Evolutionary conservation across 2,329 filamentous ascomycete genomes (phyloP).

Genomic region (Venturia aucupariae): DNA sequence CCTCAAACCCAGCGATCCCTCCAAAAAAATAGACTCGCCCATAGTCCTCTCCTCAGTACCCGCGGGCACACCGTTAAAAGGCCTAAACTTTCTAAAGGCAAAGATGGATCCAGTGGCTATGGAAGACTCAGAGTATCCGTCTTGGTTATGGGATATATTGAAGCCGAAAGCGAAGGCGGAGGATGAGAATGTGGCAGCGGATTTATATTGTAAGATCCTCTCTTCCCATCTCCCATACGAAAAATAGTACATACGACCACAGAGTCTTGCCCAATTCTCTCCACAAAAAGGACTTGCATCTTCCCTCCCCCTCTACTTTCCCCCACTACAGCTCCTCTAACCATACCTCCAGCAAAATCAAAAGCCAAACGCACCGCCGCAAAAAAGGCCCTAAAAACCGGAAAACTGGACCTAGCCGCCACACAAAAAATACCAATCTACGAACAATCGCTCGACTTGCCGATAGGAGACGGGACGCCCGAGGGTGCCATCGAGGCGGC

Average conservation of each 20-base stretch:
- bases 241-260: not conserved
- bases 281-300: too few species aligned
- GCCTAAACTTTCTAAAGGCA: constrained; percentile 70
- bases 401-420: constrained; percentile 56
- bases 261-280: too few species aligned
- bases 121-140: constrained; percentile 67
- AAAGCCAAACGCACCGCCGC: constrained; percentile 70
- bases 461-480: constrained; percentile 40
- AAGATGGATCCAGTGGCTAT: constrained; percentile 63
- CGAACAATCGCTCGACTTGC: constrained; percentile 69
- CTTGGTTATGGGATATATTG: constrained; percentile 70
- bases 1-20: constrained; percentile 21
- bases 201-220: constrained; percentile 63
- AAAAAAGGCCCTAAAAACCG: constrained; percentile 53
- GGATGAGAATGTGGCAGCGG: constrained; percentile 50
- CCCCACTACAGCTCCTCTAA: too few species aligned
- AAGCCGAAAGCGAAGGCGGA: constrained; percentile 47
- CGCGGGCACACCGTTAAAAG: constrained; percentile 61
- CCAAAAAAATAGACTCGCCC: constrained; percentile 21
- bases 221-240: not conserved
- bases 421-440: constrained; percentile 62
- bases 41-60: constrained; percentile 40
- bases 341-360: constrained; percentile 56
- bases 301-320: not conserved
- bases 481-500: constrained; percentile 38